A percentile compares a stretch with the other conserved stretches of the same genome.
These are phyloP conservation scores for Musa acuminata DNA, from an alignment of 176 grass and related monocot genomes.

Conservation along the genomic window DNA sequence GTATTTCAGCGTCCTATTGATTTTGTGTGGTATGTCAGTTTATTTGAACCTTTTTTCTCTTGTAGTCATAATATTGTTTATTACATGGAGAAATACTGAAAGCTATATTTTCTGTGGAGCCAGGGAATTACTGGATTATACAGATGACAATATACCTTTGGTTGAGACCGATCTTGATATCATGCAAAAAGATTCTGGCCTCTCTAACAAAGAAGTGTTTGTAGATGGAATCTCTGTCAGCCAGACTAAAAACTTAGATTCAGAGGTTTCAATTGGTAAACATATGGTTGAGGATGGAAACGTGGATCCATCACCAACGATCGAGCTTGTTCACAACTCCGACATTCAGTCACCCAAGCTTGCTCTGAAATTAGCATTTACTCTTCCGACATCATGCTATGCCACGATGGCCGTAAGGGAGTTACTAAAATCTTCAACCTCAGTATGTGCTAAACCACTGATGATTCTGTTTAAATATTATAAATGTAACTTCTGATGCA, in stretches of 20 bases:
- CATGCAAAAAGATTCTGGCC: conserved; percentile 34
- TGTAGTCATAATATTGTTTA: not conserved
- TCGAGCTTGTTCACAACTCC: conserved; percentile 30
- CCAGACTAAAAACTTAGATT: conserved; percentile 22
- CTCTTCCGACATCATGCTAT: conserved; percentile 77
- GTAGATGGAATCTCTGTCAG: conserved; percentile 19
- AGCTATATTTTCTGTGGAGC: conserved; percentile 14
- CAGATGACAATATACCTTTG: conserved; percentile 55
- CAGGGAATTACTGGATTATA: conserved; percentile 78
- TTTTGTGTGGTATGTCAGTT: conserved; percentile 60
- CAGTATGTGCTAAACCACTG: conserved; percentile 35
- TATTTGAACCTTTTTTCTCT: conserved; percentile 13
- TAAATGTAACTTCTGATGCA: conserved; percentile 9
- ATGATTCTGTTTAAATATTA: not conserved
- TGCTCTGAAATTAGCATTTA: conserved; percentile 76
- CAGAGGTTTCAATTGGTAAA: conserved; percentile 24
- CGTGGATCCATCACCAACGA: conserved; percentile 8
- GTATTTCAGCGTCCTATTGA: conserved; percentile 81
- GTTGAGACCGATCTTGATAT: conserved; percentile 79
- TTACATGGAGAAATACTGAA: not conserved
- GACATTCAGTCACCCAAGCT: conserved; percentile 39
- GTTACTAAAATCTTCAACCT: conserved; percentile 71
- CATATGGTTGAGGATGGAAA: conserved; percentile 15
- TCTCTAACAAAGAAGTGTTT: conserved; percentile 27
- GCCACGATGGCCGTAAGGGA: conserved; percentile 92